Conservation (phyloP, 108 stramenopile species). For the Cyclotella sp. region DNA sequence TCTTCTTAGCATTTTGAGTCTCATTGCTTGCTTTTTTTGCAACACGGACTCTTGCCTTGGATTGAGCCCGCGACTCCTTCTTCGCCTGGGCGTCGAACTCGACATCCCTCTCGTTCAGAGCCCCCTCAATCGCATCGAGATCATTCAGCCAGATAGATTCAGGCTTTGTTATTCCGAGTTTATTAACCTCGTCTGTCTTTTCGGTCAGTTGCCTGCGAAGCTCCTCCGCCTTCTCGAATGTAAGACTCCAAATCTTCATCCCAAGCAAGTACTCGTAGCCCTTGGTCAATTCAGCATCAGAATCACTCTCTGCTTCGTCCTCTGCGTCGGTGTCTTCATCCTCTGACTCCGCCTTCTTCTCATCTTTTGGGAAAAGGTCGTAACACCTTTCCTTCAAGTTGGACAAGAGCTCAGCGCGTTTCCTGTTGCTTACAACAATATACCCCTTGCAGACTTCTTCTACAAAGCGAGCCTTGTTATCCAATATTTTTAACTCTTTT, state of each 20-base stretch:
- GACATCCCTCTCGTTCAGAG: slow-evolving; percentile 81
- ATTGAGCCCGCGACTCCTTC: slow-evolving; percentile 67
- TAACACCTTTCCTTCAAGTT: slow-evolving; percentile 89
- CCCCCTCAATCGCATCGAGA: slow-evolving; percentile 93
- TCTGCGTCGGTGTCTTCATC: slow-evolving; percentile 71
- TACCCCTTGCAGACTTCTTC: slow-evolving; percentile 93
- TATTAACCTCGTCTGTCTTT: slow-evolving; percentile 81
- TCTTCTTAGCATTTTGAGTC: slow-evolving; percentile 36
- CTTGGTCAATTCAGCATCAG: slow-evolving; percentile 74
- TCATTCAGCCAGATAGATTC: slow-evolving; percentile 92
- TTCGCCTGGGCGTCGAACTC: slow-evolving; percentile 57
- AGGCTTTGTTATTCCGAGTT: slow-evolving; percentile 83
- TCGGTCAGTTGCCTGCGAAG: slow-evolving; percentile 85
- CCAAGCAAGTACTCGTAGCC: slow-evolving; percentile 99
- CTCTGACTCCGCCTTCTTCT: slow-evolving; percentile 31
- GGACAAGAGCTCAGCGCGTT: slow-evolving; percentile 86
- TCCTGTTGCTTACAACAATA: slow-evolving; percentile 93
- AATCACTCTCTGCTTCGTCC: slow-evolving; percentile 53
- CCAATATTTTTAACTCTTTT: slow-evolving; percentile 80
- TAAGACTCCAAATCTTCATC: slow-evolving; percentile 99
- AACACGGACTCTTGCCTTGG: slow-evolving; percentile 57
- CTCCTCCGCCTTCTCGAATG: slow-evolving; percentile 93
- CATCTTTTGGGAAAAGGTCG: slow-evolving; percentile 76
- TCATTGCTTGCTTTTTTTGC: slow-evolving; percentile 43
- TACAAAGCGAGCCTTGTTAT: slow-evolving; percentile 98